Evolutionary conservation across 192 early-diverging fungal genomes (phyloP).

Genomic region (Podila epicladia): DNA sequence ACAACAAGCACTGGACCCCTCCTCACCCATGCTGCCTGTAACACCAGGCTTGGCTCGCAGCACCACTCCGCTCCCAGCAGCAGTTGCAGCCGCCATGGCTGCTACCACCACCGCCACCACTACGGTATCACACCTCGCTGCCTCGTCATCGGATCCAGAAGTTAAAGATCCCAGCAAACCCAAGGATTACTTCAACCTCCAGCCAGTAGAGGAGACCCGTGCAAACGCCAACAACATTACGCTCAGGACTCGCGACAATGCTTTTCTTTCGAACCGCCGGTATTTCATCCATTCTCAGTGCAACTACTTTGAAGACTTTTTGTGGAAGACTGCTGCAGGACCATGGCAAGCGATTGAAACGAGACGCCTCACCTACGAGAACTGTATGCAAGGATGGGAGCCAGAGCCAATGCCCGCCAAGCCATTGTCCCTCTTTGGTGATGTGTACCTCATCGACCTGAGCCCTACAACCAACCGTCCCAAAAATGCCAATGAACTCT

Average conservation of each 20-base stretch:
- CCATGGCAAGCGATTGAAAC: conserved; percentile 28
- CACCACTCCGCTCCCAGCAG: conserved; percentile 17
- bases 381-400: conserved; percentile 35
- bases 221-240: conserved; percentile 54
- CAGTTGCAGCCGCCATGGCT: not conserved
- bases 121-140: not conserved
- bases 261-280: conserved; percentile 46
- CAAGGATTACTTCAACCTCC: conserved; percentile 39
- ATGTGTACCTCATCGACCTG: conserved; percentile 45
- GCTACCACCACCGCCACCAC: not conserved
- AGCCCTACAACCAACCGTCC: conserved; percentile 37
- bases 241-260: conserved; percentile 38
- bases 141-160: conserved; percentile 9
- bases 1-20: conserved; percentile 3
- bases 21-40: conserved; percentile 35
- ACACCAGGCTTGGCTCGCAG: conserved; percentile 47
- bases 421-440: conserved; percentile 27
- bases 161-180: conserved; percentile 20
- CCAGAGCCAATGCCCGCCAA: conserved; percentile 17
- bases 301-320: conserved; percentile 44
- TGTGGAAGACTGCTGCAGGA: conserved; percentile 40
- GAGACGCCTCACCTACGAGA: conserved; percentile 23
- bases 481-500: conserved; percentile 7
- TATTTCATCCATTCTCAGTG: conserved; percentile 49
- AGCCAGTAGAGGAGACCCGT: conserved; percentile 39